A percentile compares a stretch with the other conserved stretches of the same genome.
Conservation (phyloP, 1,284 basidiomycete genomes). For the Chalciporus sp. region DNA sequence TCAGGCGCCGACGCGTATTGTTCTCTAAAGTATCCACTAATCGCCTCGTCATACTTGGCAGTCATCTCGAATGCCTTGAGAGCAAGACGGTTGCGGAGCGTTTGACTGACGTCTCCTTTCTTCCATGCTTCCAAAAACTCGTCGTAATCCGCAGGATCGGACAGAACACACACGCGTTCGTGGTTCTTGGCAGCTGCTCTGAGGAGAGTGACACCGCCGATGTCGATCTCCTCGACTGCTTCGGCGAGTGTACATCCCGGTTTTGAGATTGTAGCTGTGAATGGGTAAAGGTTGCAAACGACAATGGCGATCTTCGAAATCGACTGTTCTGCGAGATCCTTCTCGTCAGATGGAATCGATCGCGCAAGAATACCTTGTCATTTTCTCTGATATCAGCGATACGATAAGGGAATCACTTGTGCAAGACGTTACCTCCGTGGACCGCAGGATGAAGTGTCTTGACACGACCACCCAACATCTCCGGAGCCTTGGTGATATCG, state of each 20-base stretch:
- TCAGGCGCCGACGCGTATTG: conserved; percentile 89
- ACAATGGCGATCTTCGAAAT: conserved; percentile 94
- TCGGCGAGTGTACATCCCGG: conserved; percentile 89
- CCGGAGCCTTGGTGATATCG: conserved; percentile 97
- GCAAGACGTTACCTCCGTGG: conserved; percentile 77
- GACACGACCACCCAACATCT: conserved; percentile 98
- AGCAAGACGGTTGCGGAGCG: conserved; percentile 79
- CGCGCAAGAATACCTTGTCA: conserved; percentile 84
- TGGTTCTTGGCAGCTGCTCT: conserved; percentile 99
- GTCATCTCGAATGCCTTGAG: conserved; percentile 99
- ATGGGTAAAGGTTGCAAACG: conserved; percentile 99
- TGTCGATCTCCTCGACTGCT: conserved; percentile 98
- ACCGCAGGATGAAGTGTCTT: conserved; percentile 99
- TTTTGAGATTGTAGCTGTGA: conserved; percentile 87
- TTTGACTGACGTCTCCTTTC: conserved; percentile 71
- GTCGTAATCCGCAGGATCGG: conserved; percentile 92
- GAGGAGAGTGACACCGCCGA: conserved; percentile 97
- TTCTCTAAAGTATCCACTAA: conserved; percentile 95
- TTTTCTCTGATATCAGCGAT: conserved; percentile 11
- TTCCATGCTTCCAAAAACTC: conserved; percentile 82
- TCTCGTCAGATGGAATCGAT: conserved; percentile 82
- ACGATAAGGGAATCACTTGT: background rate
- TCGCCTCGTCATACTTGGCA: conserved; percentile 92
- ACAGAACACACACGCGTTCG: conserved; percentile 89
- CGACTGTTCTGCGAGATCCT: conserved; percentile 77